phyloP scores from a whole-genome alignment of 805 yeast genomes.

The Candida anglica region DNA sequence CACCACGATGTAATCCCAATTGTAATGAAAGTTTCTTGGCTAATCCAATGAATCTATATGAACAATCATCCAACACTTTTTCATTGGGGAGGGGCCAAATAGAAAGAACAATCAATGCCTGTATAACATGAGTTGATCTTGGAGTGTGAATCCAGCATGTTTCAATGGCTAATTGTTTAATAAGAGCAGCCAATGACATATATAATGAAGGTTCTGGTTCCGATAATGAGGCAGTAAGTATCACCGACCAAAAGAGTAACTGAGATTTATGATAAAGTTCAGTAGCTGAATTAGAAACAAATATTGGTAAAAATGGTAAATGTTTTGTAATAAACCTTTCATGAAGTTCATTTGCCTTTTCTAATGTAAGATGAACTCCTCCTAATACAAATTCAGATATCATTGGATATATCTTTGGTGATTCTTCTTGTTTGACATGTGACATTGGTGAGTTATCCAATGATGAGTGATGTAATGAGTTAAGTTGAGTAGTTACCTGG shows the following conservation, averaged over 20 bases:
- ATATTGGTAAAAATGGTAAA: conserved; percentile 75
- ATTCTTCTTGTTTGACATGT: background rate
- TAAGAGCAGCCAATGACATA: conserved; percentile 67
- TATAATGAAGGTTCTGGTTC: conserved; percentile 86
- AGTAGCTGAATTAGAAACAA: conserved; percentile 64
- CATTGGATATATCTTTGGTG: conserved; percentile 11
- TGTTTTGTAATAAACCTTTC: conserved; percentile 60
- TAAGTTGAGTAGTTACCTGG: background rate
- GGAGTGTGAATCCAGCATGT: conserved; percentile 94
- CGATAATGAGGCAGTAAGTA: conserved; percentile 78
- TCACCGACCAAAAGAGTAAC: conserved; percentile 85
- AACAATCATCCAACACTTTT: conserved; percentile 87
- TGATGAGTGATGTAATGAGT: background rate
- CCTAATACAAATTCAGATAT: conserved; percentile 72
- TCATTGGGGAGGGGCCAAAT: conserved; percentile 94
- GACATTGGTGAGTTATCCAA: background rate
- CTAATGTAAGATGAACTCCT: conserved; percentile 61
- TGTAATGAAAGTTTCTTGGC: conserved; percentile 84
- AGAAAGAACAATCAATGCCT: conserved; percentile 78
- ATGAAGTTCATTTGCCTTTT: conserved; percentile 71
- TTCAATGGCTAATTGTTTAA: conserved; percentile 83
- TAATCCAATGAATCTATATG: conserved; percentile 81
- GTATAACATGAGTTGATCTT: conserved; percentile 88
- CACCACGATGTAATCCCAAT: conserved; percentile 81
- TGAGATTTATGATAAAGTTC: conserved; percentile 82